Percentiles rank a stretch among this genome's conserved stretches.
Conservation (phyloP, 305 asterid genomes). For the Fraxinus angustifolia region DNA sequence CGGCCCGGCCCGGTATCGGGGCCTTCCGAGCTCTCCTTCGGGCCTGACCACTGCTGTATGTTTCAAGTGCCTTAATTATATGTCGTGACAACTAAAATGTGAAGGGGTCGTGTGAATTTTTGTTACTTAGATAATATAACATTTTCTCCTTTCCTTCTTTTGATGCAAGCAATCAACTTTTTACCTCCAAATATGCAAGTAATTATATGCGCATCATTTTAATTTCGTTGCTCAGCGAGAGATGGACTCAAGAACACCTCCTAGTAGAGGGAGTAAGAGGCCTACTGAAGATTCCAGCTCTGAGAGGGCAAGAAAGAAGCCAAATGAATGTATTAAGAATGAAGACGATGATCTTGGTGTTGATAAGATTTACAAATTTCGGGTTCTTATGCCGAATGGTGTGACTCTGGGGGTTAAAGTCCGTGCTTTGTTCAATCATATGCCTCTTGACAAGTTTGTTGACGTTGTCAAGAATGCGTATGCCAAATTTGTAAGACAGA, state of each 20-base stretch:
- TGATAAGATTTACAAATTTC: constrained; percentile 22
- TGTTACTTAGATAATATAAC: background rate
- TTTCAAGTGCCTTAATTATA: background rate
- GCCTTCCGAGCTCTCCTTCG: background rate
- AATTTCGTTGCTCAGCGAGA: constrained; percentile 18
- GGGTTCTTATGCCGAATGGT: constrained; percentile 58
- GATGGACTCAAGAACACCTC: constrained; percentile 40
- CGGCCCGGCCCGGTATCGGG: background rate
- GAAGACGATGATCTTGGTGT: constrained; percentile 12
- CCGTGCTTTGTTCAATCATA: constrained; percentile 14
- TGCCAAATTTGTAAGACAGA: constrained; percentile 8
- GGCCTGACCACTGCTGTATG: background rate
- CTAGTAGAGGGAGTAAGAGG: constrained; percentile 34
- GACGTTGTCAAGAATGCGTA: constrained; percentile 26
- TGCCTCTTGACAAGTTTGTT: constrained; percentile 40
- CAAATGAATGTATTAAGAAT: background rate
- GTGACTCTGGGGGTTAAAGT: constrained; percentile 39
- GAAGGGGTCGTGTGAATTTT: background rate
- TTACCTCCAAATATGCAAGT: background rate
- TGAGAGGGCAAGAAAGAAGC: constrained; percentile 32
- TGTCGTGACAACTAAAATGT: background rate
- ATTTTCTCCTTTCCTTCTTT: background rate
- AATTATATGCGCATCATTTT: background rate
- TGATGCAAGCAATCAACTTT: background rate
- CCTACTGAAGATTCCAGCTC: constrained; percentile 16